These are phyloP conservation scores for Fusarium transvaalense DNA, from an alignment of 2,329 filamentous ascomycete genomes.

Conservation along the genomic window DNA sequence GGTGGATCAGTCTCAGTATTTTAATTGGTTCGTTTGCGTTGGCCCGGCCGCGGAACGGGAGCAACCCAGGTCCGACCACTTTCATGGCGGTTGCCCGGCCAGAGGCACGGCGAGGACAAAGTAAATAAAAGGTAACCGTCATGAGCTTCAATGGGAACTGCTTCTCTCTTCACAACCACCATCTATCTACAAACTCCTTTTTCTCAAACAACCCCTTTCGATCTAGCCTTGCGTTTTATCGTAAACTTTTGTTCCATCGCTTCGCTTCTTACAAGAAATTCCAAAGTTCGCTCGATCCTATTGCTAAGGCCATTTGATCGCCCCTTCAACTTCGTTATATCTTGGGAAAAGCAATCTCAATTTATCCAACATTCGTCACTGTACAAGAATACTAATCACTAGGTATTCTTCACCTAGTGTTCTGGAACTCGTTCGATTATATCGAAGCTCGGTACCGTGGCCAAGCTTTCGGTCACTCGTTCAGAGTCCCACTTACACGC, in stretches of 20 bases:
- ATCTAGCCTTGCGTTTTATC: slow-evolving; percentile 42
- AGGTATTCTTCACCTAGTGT: slow-evolving; percentile 70
- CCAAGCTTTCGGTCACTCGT: slow-evolving; percentile 64
- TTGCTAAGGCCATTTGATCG: slow-evolving; percentile 63
- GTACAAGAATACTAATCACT: slow-evolving; percentile 61
- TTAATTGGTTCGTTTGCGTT: slow-evolving; percentile 36
- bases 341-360: slow-evolving; percentile 60
- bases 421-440: slow-evolving; percentile 67
- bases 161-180: slow-evolving; percentile 46
- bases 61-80: slow-evolving; percentile 35
- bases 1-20: neutral
- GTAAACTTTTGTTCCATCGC: slow-evolving; percentile 41
- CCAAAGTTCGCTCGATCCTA: slow-evolving; percentile 63
- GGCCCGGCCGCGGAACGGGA: slow-evolving; percentile 39
- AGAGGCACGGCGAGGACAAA: slow-evolving; percentile 52
- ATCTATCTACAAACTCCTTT: slow-evolving; percentile 40
- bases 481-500: slow-evolving; percentile 50
- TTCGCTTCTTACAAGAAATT: slow-evolving; percentile 46
- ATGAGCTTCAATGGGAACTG: slow-evolving; percentile 28
- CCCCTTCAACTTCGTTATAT: slow-evolving; percentile 57
- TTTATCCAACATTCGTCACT: slow-evolving; percentile 62
- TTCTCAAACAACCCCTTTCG: slow-evolving; percentile 25
- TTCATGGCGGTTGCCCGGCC: slow-evolving; percentile 53
- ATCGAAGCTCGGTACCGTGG: slow-evolving; percentile 55
- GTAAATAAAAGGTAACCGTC: slow-evolving; percentile 61